Base-by-base conservation (phyloP, 2,329 filamentous ascomycete species). In the Zymoseptoria pseudotritici region DNA sequence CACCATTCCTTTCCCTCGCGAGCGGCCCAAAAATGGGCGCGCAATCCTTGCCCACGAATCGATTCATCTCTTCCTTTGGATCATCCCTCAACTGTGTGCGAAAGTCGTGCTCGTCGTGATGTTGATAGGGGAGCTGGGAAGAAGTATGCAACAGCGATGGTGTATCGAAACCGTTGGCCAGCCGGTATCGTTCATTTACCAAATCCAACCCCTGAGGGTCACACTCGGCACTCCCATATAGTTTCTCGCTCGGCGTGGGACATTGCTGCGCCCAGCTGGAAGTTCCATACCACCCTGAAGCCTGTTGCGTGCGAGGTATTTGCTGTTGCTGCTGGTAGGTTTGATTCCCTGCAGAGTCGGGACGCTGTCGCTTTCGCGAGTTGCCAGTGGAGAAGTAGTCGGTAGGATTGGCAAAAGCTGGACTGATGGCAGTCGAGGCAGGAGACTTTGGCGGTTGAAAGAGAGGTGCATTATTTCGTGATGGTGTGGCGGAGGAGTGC, bases 151-250 rank as follows among this genome's bases (percentile, higher is more conserved):
- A 69, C 21, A 74, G 65, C 20, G 75, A 72, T 13, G 79, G 78
- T 9, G 75, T 78, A 59, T 82, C 80, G 67, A 80, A 71, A 1
- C 80, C 80, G 49, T 78, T 78, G 42, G 79, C 79, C 4, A 82
- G 71, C 20, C 72, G 71, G 69, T 83, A 83, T 63, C 73, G 74
- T 54, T 81, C 79, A 68, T 82, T 80, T 13, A 81, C 79, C 55
- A 81, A 74, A 2, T 76, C 76, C 26, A 79, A 79, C 58, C 61
- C 58, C 68, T 77, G 63, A 55, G 71, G 55, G 36, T 46, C 36
- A n/a, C 36, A 46, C 22, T 51, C 59, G 29, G 50, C 62, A 54
- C 66, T 65, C 17, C 57, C 60, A 55, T 65, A 67, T 20, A 64
- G 55, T n/a, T 51, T 56, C 55, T 69, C 65, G 58, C 62, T 63